Percentiles rank a stretch among this genome's conserved stretches.
These are phyloP conservation scores for Quercus agrifolia DNA, from an alignment of 306 rosid species.

Conservation along the genomic window DNA sequence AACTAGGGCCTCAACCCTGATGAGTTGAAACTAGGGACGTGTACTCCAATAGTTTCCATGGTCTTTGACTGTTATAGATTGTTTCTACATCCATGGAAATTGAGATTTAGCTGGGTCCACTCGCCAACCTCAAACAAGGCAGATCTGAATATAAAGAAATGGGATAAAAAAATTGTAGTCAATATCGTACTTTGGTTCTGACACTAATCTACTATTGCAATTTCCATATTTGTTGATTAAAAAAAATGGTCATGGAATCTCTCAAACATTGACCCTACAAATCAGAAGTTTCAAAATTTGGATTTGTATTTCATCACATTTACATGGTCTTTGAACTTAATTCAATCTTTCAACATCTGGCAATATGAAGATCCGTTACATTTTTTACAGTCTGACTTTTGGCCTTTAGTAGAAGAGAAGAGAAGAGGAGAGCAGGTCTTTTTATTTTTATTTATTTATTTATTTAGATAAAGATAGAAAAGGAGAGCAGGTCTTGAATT, in stretches of 20 bases:
- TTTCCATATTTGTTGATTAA: not conserved
- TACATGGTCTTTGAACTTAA: not conserved
- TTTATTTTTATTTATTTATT: no score
- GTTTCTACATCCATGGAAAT: not conserved
- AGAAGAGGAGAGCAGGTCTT: not conserved
- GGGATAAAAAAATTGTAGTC: not conserved
- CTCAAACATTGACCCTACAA: not conserved
- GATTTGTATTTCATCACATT: not conserved
- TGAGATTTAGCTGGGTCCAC: not conserved
- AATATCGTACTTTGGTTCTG: not conserved
- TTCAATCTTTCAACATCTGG: not conserved
- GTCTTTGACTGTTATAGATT: not conserved
- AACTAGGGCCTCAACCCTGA: not conserved
- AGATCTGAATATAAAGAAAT: not conserved
- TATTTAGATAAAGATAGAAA: no score
- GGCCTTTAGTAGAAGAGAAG: not conserved
- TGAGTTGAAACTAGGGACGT: not conserved
- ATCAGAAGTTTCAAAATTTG: not conserved
- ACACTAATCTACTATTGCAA: not conserved
- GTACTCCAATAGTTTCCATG: not conserved
- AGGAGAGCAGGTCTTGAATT: not conserved
- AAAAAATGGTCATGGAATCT: not conserved
- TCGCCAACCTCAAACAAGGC: not conserved
- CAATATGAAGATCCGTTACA: not conserved
- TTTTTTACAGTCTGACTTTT: not conserved